phyloP scores from a whole-genome alignment of 352 stramenopile genomes.

The Pythium aristosporum region DNA sequence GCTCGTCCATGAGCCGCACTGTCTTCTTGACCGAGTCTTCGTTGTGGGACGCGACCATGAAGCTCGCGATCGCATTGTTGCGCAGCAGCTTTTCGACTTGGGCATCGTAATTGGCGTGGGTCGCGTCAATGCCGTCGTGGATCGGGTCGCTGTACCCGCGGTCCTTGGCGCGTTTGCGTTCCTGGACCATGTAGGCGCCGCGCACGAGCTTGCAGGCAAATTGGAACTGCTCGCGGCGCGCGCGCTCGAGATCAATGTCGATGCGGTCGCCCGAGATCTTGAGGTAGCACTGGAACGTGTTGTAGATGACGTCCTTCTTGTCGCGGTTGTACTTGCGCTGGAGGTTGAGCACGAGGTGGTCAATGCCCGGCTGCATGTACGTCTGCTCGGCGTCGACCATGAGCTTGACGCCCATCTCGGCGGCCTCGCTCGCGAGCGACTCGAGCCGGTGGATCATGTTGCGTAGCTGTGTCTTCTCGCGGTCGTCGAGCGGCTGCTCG shows the following conservation, averaged over 20 bases:
- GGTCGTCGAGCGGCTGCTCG: constrained; percentile 69
- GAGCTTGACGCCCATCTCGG: constrained; percentile 84
- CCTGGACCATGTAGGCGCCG: constrained; percentile 98
- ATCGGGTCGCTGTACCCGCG: constrained; percentile 89
- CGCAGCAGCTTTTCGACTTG: constrained; percentile 89
- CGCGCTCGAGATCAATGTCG: constrained; percentile 90
- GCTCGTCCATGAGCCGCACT: constrained; percentile 90
- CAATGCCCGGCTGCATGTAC: constrained; percentile 98
- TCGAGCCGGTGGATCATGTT: constrained; percentile 89
- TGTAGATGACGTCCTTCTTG: constrained; percentile 91
- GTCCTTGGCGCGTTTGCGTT: constrained; percentile 89
- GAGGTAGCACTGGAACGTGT: constrained; percentile 99
- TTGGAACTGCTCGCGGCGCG: constrained; percentile 88
- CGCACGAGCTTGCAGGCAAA: constrained; percentile 98
- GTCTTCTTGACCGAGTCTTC: constrained; percentile 92
- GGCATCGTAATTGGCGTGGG: constrained; percentile 93
- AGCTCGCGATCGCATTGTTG: constrained; percentile 85
- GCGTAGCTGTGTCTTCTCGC: constrained; percentile 90
- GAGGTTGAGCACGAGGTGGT: constrained; percentile 89
- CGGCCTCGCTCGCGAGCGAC: constrained; percentile 67
- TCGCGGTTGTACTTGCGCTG: constrained; percentile 91
- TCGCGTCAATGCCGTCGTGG: constrained; percentile 92
- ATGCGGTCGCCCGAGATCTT: constrained; percentile 91
- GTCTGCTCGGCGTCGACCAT: constrained; percentile 98
- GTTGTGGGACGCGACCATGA: constrained; percentile 99